Evolutionary conservation across 1,284 basidiomycete genomes (phyloP), one percentile per base, ranked within the genome.

Genomic region (Ustilago hordei): DNA sequence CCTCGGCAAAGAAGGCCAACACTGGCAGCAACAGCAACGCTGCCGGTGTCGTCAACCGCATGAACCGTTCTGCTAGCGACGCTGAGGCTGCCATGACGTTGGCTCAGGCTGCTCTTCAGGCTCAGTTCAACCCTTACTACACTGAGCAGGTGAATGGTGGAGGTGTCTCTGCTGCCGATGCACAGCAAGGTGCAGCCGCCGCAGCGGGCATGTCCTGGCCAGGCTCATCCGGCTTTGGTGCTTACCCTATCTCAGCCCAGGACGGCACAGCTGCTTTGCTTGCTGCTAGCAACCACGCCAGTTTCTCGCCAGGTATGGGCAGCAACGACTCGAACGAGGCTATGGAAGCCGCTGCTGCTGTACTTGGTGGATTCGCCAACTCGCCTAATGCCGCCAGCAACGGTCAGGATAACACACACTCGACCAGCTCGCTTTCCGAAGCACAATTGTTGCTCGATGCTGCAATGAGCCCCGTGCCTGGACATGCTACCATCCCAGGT

Each of bases 61-160:
- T 70, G 64, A 81, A 81, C 52, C 72, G 80, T 8, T 78, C 75
- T 6, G 75, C 77, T 12, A 80, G 79, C 59, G 79, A 80, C 50
- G 79, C 79, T 12, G 80, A 82, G 48, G 80, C 80, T 4, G 80
- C 80, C 34, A 75, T 82, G 75, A 80, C 78, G 23, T 56, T 82
- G 53, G 80, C 80, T 5, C 74, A 80, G 58, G 80, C 79, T 7
- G 79, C 80, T 3, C 59, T 80, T 12, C 69, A 76, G 41, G 80
- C 80, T 17, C 80, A 82, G 47, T 69, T 71, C 69, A 74, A 71
- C 45, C 68, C 76, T 0, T 78, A 74, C 63, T 78, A 75, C 48
- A 54, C 64, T 23, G 68, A 78, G 15, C 76, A 74, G 58, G 60
- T 65, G 17, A 70, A 66, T 28, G 72, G 66, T 45, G 58, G 34